Evolutionary conservation across 805 yeast species (phyloP), one percentile per base, ranked within the genome.

Genomic region (Yarrowia sp.): DNA sequence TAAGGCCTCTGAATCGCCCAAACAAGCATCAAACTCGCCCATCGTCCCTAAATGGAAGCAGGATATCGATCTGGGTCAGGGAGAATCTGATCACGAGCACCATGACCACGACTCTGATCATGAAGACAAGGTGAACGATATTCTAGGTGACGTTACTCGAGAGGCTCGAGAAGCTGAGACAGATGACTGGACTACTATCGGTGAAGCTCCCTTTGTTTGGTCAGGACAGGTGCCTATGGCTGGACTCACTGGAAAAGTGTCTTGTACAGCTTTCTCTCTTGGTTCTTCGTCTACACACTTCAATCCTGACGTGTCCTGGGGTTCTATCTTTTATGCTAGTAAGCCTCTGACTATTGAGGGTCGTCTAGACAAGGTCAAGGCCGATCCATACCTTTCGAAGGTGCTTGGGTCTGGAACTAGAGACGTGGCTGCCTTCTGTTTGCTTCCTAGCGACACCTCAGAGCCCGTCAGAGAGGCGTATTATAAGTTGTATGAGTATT

Each of bases 331-430:
- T n/a, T 70, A 71, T 66, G 30, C 70, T 17, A 55, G 53, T 14
- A 60, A 66, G n/a, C 71, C 74, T n/a, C 47, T 87, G 71, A 78
- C 78, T 38, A 77, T 90, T 53, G 87, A 85, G 69, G 96, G 96
- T 3, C 80, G 92, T 67, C 79, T 91, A 53, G 87, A 85, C 72
- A 73, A 79, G 4, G 67, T 70, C 7, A 80, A 77, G 63, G 96
- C 92, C 1, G 85, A 83, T 66, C 78, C 78, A 13, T 91, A 91
- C 73, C 76, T 91, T 69, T 70, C 74, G 34, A 82, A 83, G 70
- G 74, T 76, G 9, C 63, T 68, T 7, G 71, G 75, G 9, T 77
- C 87, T 1, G 66, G 66, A 3, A 36, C 55, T 9, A 80, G 90
- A 71, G 86, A 86, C 73, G 73, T 90, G 24, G 83, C 81, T 19